These are phyloP conservation scores for Trichoderma citrinoviride DNA, from an alignment of 2,329 filamentous ascomycete species.

Conservation along the genomic window DNA sequence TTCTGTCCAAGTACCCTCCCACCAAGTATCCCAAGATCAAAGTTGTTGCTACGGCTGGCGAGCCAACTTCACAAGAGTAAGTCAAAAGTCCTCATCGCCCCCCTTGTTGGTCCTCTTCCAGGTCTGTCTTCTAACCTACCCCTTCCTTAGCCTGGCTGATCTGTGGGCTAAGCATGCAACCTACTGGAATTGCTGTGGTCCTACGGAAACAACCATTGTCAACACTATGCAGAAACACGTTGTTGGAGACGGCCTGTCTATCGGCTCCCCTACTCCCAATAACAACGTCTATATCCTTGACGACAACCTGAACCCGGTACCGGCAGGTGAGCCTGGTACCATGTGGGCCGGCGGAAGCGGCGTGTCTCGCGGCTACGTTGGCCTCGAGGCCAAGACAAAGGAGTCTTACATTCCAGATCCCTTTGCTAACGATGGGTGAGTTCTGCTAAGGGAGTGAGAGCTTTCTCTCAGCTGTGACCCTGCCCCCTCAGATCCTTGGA, in stretches of 20 bases:
- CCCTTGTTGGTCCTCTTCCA: not conserved
- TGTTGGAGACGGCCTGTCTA: constrained; percentile 47
- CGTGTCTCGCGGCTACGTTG: constrained; percentile 55
- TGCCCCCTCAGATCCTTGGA: not conserved
- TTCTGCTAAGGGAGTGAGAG: constrained; percentile 7
- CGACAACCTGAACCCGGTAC: constrained; percentile 43
- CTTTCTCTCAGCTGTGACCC: not conserved
- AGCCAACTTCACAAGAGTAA: constrained; percentile 48
- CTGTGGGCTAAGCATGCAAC: constrained; percentile 50
- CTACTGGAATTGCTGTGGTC: constrained; percentile 58
- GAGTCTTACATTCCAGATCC: constrained; percentile 49
- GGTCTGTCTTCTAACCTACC: not conserved
- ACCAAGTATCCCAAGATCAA: constrained; percentile 50
- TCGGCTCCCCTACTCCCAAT: constrained; percentile 56
- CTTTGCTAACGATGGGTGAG: constrained; percentile 52
- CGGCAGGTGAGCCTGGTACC: constrained; percentile 47
- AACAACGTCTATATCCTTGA: constrained; percentile 56
- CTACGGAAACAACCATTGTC: constrained; percentile 59
- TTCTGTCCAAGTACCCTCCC: constrained; percentile 50
- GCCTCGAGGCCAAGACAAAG: constrained; percentile 50
- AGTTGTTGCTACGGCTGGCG: constrained; percentile 54
- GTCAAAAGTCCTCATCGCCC: constrained; percentile 9
- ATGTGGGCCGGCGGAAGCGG: constrained; percentile 59
- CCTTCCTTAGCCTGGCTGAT: constrained; percentile 45
- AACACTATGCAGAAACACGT: constrained; percentile 55